Evolutionary conservation across 208 protist species (phyloP), one percentile per base, ranked within the genome.

Genomic region (Phytomonas sp.): DNA sequence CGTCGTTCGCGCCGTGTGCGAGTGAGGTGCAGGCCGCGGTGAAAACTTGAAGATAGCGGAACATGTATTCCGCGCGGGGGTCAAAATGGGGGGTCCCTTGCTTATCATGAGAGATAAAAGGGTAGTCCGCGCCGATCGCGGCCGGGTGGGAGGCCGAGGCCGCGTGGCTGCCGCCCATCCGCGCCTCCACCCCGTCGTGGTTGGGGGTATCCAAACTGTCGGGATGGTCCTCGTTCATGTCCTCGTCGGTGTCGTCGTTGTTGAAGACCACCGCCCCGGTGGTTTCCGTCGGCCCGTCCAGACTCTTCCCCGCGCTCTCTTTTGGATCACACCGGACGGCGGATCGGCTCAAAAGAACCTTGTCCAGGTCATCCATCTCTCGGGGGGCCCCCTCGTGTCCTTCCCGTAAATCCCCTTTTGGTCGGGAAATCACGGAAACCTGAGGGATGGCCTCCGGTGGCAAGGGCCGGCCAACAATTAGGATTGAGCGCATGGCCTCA

Each of bases 1-100:
- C 84, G 70, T 92, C 86, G 74, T 76, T 88, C 60, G 75, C 72
- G 59, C 86, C 86, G 75, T 92, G 83, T 34, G 86, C 86, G 63
- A 89, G 74, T 30, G 83, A 88, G 26, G 80, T 79, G 71, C 81
- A 89, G 42, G 77, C 69, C 26, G 86, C 83, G 34, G 86, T 92
- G 70, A 89, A 75, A 16, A 92, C 63, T 67, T 89, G 83, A 40
- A 92, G 77, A 62, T 81, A 74, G 63, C 82, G 82, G 71, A 89
- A 92, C 67, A 86, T 72, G 67, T 83, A 81, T 76, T 91, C 82
- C 30, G 78, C 79, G 33, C 82, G 85, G 37, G 75, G 71, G 70
- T 90, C 84, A 63, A 79, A 85, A 45, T 79, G 7, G 73, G 34
- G 72, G 56, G 80, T 73, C 37, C 66, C 77, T n/a, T 65, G 42